Conservation (phyloP, 305 asterid genomes). For the Lippia alba region DNA sequence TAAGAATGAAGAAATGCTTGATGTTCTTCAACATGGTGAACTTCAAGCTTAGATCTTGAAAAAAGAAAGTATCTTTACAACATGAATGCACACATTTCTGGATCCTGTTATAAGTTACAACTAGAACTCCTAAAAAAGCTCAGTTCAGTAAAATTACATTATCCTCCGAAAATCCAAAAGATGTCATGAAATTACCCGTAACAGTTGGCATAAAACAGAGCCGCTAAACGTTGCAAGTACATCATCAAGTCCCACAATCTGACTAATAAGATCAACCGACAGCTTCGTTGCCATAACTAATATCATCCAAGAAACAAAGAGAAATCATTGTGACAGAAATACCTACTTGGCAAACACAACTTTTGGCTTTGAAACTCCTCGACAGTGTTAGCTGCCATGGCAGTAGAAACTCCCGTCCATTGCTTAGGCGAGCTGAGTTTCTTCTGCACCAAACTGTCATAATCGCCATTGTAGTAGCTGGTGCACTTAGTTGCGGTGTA, state of each 20-base stretch:
- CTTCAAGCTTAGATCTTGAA: no score
- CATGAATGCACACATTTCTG: conserved; percentile 30
- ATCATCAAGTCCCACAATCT: conserved; percentile 23
- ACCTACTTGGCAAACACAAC: no score
- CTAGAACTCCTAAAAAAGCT: not conserved
- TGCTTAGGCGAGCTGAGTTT: no score
- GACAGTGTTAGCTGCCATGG: conserved; percentile 47
- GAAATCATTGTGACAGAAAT: conserved; percentile 34
- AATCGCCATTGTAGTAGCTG: no score
- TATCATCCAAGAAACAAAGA: conserved; percentile 43
- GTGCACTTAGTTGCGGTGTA: no score
- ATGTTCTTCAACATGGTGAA: no score
- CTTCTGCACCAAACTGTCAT: no score
- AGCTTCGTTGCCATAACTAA: conserved; percentile 47
- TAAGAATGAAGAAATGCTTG: no score
- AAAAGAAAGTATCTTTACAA: not conserved
- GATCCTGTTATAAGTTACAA: conserved; percentile 29
- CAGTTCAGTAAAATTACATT: not conserved
- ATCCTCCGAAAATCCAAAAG: conserved; percentile 31
- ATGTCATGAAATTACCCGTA: conserved; percentile 30
- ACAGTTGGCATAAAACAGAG: conserved; percentile 10
- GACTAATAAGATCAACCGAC: conserved; percentile 42
- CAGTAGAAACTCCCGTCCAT: conserved; percentile 40
- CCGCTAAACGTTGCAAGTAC: conserved; percentile 1
- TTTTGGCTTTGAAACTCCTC: conserved; percentile 19